Base-by-base conservation (phyloP, 345 rosid genomes). In the Noccaea caerulescens region DNA sequence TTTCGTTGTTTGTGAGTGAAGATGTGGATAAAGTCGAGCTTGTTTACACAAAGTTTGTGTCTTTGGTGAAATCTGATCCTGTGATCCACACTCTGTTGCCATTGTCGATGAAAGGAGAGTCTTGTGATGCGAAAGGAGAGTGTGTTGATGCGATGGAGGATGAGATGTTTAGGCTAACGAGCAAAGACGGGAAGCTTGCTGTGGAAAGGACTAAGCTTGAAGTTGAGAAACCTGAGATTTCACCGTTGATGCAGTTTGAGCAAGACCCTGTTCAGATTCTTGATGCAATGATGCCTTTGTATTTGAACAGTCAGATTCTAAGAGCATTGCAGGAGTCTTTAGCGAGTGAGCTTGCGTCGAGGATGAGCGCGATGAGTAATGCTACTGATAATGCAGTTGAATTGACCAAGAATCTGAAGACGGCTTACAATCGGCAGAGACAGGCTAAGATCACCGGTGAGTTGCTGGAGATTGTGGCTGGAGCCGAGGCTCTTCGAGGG, bases 21-120 rank as follows among this genome's bases (percentile, higher is more conserved):
- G 92, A 90, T 57, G 97, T 87, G 10, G 98, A 93, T 81, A 93
- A 90, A 54, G 97, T 87, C 58, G 96, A 90, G 81, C 82, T 93
- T 67, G 82, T 93, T 30, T 90, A 84, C 75, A 78, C 90, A 9
- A 90, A 90, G 85, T 93, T 93, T 51, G 87, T 86, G 30, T 90
- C 97, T 25, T 81, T 93, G 62, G 79, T 93, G 13, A 87, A 81
- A 69, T 93, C 96, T 2, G 84, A 87, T 53, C 98, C 96, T 5
- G 86, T 87, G 33, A 82, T 88, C 51, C 93, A 72, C 10, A 87
- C 93, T 2, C 65, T 90, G 77, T 78, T 87, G 72, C 96, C 97
- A 0, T 59, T 90, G 55, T 80, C 93, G 0, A 25, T 82, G 25
- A 82, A 81, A 79, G 92, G 98, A 55, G 88, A 81, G 74, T 76